Evolutionary conservation across 257 asterid genomes (phyloP).

Genomic region (Avicennia marina): DNA sequence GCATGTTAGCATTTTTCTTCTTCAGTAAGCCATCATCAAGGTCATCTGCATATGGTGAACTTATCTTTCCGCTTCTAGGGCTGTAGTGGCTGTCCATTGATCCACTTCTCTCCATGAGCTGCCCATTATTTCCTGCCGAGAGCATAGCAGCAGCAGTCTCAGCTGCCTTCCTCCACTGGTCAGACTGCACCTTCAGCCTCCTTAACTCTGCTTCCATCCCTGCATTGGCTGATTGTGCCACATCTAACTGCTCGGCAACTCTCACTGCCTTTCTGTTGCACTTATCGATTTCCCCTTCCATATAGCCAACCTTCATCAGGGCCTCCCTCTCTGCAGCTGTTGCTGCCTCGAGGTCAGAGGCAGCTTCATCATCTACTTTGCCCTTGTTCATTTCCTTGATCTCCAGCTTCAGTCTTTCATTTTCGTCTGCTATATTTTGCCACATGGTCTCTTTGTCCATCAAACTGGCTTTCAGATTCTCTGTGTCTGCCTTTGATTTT

Average conservation of each 20-base stretch:
- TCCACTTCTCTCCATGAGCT: slow-evolving; percentile 62
- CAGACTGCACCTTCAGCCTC: slow-evolving; percentile 78
- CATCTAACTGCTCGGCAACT: slow-evolving; percentile 64
- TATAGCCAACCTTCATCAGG: slow-evolving; percentile 39
- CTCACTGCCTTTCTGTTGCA: slow-evolving; percentile 43
- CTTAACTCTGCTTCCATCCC: slow-evolving; percentile 82
- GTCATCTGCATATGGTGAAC: slow-evolving; percentile 63
- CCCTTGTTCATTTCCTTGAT: slow-evolving; percentile 26
- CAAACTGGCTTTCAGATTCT: slow-evolving; percentile 38
- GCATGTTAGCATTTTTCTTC: slow-evolving; percentile 81
- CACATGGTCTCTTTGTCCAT: slow-evolving; percentile 48
- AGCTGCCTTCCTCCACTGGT: slow-evolving; percentile 99
- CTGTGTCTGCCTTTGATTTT: slow-evolving; percentile 32
- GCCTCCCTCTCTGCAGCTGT: slow-evolving; percentile 64
- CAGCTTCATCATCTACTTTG: slow-evolving; percentile 21
- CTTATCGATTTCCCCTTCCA: slow-evolving; percentile 65
- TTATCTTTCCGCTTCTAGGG: slow-evolving; percentile 42
- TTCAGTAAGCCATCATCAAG: slow-evolving; percentile 61
- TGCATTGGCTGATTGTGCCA: slow-evolving; percentile 54
- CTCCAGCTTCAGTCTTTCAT: slow-evolving; percentile 43
- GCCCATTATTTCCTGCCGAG: slow-evolving; percentile 67
- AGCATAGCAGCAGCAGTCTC: slow-evolving; percentile 92
- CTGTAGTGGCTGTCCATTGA: slow-evolving; percentile 73
- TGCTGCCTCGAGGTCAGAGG: slow-evolving; percentile 38
- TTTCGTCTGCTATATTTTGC: slow-evolving; percentile 40